These are phyloP conservation scores for Mycena polygramma DNA, from an alignment of 768 basidiomycete species.

Conservation along the genomic window DNA sequence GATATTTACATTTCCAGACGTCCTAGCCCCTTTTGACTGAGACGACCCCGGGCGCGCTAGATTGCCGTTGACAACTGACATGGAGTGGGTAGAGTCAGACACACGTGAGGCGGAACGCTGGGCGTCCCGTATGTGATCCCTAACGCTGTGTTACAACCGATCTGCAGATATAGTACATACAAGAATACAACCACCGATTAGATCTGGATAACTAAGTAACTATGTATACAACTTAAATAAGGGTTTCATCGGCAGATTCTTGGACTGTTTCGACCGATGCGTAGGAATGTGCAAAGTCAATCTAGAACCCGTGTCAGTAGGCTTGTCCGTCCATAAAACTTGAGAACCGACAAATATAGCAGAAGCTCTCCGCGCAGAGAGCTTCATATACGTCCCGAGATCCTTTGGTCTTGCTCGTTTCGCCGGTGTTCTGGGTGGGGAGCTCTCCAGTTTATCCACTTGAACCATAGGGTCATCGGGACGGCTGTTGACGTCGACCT, in stretches of 20 bases:
- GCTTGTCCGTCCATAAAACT: too few relatives aligned
- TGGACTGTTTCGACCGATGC: constrained; percentile 28
- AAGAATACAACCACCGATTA: constrained; percentile 10
- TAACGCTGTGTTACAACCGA: background rate
- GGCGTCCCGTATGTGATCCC: too few relatives aligned
- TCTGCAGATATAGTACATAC: constrained; percentile 24
- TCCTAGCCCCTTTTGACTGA: too few relatives aligned
- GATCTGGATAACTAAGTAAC: constrained; percentile 28
- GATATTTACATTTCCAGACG: too few relatives aligned
- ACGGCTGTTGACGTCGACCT: constrained; percentile 38
- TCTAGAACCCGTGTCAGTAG: constrained; percentile 2
- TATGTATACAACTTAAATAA: constrained; percentile 26
- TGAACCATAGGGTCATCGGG: constrained; percentile 33
- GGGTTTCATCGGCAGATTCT: constrained; percentile 28
- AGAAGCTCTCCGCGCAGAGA: constrained; percentile 23
- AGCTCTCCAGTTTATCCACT: constrained; percentile 9
- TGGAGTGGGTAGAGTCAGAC: too few relatives aligned
- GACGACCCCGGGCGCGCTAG: too few relatives aligned
- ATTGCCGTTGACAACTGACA: too few relatives aligned
- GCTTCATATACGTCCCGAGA: constrained; percentile 31
- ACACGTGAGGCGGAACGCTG: too few relatives aligned
- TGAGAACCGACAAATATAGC: constrained; percentile 30
- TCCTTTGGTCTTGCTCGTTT: constrained; percentile 20
- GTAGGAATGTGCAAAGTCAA: constrained; percentile 31
- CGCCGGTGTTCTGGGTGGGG: constrained; percentile 1